Base-by-base conservation (phyloP, 495 filamentous ascomycete genomes). In the Pyrenula aspistea region DNA sequence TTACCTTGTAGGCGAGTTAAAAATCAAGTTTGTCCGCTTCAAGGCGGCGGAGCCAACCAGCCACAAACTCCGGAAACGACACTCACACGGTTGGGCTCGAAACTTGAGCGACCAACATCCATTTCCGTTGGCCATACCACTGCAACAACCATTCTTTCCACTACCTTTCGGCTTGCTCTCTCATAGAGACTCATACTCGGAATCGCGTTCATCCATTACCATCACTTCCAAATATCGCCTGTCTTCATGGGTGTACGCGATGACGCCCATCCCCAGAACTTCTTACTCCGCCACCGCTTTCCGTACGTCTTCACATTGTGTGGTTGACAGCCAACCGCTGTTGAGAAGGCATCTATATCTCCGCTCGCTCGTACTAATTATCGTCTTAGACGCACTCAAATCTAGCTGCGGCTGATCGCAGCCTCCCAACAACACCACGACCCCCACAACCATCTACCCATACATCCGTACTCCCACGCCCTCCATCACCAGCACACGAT, bases 401-500 rank as follows among this genome's bases (percentile, higher is more conserved):
- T 42, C 31, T 42, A 42, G 31, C 31, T 42, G 31, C 15, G 31
- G 31, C 31, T 42, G 15, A 15, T 42, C 31, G 4, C 31, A 42
- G 31, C 8, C 15, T 42, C 31, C 4, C 31, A 42, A 15, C 31
- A 8, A 42, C 31, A 4, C 31, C 31, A 42, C 31, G 8, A 42
- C 31, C 4, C 31, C 31, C 15, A 42, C 31, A 15, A n/a, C n/a
- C n/a, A n/a, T n/a, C n/a, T n/a, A n/a, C n/a, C n/a, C n/a, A n/a
- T n/a, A n/a, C n/a, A n/a, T n/a, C n/a, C n/a, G n/a, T n/a, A n/a
- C n/a, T n/a, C n/a, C n/a, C n/a, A n/a, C n/a, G n/a, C n/a, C n/a
- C n/a, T n/a, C n/a, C n/a, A n/a, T n/a, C n/a, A n/a, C n/a, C n/a
- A 42, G 8, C 22, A 59, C 21, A 10, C 58, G 63, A 56, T 52